Percentiles rank a stretch among this genome's conserved stretches.
phyloP scores from a whole-genome alignment of 192 early-diverging fungal genomes.

The Entophlyctis helioformis region DNA sequence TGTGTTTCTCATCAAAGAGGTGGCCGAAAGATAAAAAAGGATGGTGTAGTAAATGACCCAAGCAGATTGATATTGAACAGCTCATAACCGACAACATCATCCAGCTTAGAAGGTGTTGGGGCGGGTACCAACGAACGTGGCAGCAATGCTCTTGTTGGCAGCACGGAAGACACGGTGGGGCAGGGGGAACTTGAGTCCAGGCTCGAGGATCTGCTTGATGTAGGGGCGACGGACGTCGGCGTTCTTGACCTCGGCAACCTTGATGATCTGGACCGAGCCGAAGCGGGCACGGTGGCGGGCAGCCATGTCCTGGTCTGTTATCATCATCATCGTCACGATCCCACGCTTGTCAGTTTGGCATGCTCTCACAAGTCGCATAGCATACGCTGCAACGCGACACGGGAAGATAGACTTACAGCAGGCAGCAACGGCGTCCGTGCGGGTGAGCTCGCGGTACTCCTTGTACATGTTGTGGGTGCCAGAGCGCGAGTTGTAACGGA shows the following conservation, averaged over 20 bases:
- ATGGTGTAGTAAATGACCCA: too few relatives aligned
- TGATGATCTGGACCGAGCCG: slow-evolving; percentile 97
- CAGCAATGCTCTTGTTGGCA: slow-evolving; percentile 67
- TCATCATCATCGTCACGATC: not conserved
- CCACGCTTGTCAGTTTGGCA: not conserved
- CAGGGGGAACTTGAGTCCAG: slow-evolving; percentile 92
- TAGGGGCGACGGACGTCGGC: slow-evolving; percentile 91
- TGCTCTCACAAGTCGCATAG: not conserved
- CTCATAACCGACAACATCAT: too few relatives aligned
- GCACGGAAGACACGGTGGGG: slow-evolving; percentile 87
- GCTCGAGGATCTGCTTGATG: slow-evolving; percentile 89
- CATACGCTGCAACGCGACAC: not conserved
- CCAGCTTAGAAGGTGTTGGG: slow-evolving; percentile 91
- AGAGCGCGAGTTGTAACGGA: slow-evolving; percentile 98
- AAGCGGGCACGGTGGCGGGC: slow-evolving; percentile 97
- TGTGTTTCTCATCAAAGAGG: too few relatives aligned
- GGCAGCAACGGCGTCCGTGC: slow-evolving; percentile 42
- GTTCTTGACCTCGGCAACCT: slow-evolving; percentile 82
- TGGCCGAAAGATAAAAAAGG: too few relatives aligned
- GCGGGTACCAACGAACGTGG: slow-evolving; percentile 81
- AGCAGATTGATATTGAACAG: too few relatives aligned
- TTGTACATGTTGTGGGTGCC: slow-evolving; percentile 99
- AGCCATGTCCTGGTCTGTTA: slow-evolving; percentile 91
- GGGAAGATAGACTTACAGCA: slow-evolving; percentile 34
- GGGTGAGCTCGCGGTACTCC: slow-evolving; percentile 97